These are phyloP conservation scores for Euphorbia celastroides DNA, from an alignment of 441 rosid species.

Conservation along the genomic window DNA sequence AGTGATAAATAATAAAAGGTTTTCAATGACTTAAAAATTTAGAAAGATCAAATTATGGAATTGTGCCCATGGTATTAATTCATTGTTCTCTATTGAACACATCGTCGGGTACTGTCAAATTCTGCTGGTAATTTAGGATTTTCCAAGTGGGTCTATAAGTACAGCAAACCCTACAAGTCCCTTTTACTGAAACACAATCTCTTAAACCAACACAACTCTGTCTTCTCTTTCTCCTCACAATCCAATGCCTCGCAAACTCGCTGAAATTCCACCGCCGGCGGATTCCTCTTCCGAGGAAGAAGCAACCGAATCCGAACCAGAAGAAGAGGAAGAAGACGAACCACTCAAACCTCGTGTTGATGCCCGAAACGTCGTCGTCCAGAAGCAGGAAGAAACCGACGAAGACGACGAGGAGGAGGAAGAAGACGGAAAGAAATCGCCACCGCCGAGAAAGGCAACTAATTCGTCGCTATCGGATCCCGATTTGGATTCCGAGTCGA, in stretches of 20 bases:
- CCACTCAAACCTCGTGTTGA: background rate
- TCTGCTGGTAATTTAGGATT: no score
- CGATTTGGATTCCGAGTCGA: conserved; percentile 22
- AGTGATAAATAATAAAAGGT: no score
- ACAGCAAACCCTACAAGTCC: background rate
- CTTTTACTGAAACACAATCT: background rate
- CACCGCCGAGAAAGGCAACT: background rate
- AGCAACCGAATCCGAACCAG: conserved; percentile 9
- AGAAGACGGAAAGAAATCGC: background rate
- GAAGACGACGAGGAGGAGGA: background rate
- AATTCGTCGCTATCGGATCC: conserved; percentile 9
- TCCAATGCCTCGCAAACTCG: conserved; percentile 22
- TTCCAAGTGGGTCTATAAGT: no score
- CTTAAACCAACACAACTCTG: background rate
- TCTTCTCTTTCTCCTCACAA: background rate
- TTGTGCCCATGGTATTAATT: no score
- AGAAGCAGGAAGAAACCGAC: background rate
- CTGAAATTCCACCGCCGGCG: conserved; percentile 12
- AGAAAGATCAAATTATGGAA: no score
- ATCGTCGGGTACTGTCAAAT: no score
- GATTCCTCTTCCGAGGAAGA: conserved; percentile 15
- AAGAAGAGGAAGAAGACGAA: background rate
- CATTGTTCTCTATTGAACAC: no score
- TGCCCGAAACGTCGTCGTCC: background rate
- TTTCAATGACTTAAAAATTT: no score